Base-by-base conservation (phyloP, 2,329 filamentous ascomycete species). In the Aspergillus sp. region DNA sequence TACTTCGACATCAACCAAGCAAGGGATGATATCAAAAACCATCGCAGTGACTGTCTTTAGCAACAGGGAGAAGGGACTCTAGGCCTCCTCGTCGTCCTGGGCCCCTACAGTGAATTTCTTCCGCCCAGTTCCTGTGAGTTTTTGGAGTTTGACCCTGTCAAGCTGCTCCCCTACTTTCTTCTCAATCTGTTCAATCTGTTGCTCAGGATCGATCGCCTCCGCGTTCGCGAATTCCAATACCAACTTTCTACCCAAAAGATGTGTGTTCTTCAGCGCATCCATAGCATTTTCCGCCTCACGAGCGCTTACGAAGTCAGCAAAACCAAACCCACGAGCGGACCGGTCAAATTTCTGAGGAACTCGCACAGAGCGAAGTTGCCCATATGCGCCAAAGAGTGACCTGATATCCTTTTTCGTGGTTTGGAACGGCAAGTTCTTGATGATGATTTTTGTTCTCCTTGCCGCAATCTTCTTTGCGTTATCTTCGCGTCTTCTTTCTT, bases 381-480 rank as follows among this genome's bases (percentile, higher is more conserved):
- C 94, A 69, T 96, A 97, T 31, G 88, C 83, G 49, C 87, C 83
- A 64, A 97, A 90, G 34, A 97, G 76, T 42, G 85, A 76, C 50
- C 88, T 82, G 46, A 98, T 78, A 64, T 98, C 93, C 67, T 94
- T 93, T 74, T 95, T 96, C 42, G 83, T 86, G 39, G 88, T 86
- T 72, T 97, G 89, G 73, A 98, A 98, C 13, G 93, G 91, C 68
- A 98, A 73, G 73, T 98, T 98, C 76, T 97, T 98, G 74, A 98
- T 86, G 68, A 97, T 85, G 61, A 98, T 86, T 77, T 97, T 97
- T 38, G 90, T 96, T 54, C 82, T 80, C 62, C 83, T 81, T 11
- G 79, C 79, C 26, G 87, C 83, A 40, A 80, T 71, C 68, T 91
- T 94, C 76, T 90, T 94, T 40, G 85, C 83, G 52, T 79, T 82